Base-by-base conservation (phyloP, 2,329 filamentous ascomycete genomes). In the Epicoccum nigrum region DNA sequence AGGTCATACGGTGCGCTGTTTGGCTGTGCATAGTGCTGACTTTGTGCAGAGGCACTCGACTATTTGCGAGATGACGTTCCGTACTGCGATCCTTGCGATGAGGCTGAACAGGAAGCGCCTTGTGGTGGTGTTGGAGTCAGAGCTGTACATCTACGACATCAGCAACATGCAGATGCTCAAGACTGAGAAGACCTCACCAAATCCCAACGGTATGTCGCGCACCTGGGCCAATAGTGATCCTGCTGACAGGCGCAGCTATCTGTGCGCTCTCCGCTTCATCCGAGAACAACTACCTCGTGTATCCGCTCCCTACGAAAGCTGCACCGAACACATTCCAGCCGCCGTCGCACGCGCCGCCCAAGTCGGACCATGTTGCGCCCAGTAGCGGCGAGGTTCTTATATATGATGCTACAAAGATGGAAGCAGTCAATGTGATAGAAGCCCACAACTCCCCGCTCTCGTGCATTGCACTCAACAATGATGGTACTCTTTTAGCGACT, bases 131-230 rank as follows among this genome's bases (percentile, higher is more conserved):
- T 82, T 97, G 49, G 94, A 99, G 72, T 92, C 96, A 65, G 89
- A 96, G 71, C 96, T 97, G 56, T 99, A 97, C 76, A 83, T 99
- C 40, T 99, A 99, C 78, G 94, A 99, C 73, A 97, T 99, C 60
- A 92, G 92, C 75, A 97, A 97, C 71, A 97, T 99, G 93, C 93
- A 89, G 66, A 84, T 97, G 51, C 81, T 97, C 32, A 89, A 92
- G 73, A 96, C 91, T 5, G 96, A 97, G 59, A 86, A 92, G 52
- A 97, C 93, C 5, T 97, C 93, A 3, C 90, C 94, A 6, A 99
- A 99, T 67, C 90, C 92, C 1, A 86, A 86, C 58, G 85, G 85
- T 81, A 83, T 4, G 55, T 42, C 17, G 12, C 32, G 65, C 45
- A 23, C 28, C n/a, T n/a, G 35, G 12, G 3, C 19, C 11, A 19